These are phyloP conservation scores for Suillus alpinus DNA, from an alignment of 768 basidiomycete species.

Conservation along the genomic window DNA sequence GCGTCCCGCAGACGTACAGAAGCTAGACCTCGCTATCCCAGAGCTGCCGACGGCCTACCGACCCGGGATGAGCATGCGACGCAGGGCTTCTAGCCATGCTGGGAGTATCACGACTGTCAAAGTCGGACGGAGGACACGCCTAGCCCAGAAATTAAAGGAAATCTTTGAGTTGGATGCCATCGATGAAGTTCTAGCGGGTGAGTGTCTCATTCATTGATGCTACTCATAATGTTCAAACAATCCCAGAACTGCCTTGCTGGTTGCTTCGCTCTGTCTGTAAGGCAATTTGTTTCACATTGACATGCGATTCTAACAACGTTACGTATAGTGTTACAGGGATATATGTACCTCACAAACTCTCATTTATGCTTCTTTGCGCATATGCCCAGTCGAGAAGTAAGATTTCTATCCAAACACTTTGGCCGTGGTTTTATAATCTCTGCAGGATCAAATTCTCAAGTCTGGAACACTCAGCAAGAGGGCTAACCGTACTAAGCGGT, in stretches of 20 bases:
- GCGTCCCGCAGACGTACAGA: conserved; percentile 27
- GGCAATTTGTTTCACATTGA: conserved; percentile 30
- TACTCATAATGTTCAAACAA: conserved; percentile 6
- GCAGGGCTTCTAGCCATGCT: conserved; percentile 35
- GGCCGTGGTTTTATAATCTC: conserved; percentile 10
- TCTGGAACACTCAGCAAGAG: conserved; percentile 89
- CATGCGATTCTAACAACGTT: conserved; percentile 9
- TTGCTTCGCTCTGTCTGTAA: conserved; percentile 83
- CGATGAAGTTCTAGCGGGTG: conserved; percentile 82
- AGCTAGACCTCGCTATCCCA: conserved; percentile 5
- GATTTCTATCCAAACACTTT: conserved; percentile 11
- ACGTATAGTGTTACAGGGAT: conserved; percentile 83
- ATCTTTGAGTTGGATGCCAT: conserved; percentile 82
- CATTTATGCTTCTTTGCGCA: conserved; percentile 97
- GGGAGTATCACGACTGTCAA: conserved; percentile 76
- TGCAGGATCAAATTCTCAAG: conserved; percentile 87
- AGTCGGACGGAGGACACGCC: conserved; percentile 58
- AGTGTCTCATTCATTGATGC: conserved; percentile 20
- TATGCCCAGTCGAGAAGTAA: conserved; percentile 85
- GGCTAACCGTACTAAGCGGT: conserved; percentile 83
- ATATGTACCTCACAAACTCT: conserved; percentile 93
- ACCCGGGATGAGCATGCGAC: conserved; percentile 19
- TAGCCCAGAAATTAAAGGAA: conserved; percentile 87
- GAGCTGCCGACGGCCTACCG: conserved; percentile 9
- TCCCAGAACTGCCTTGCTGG: conserved; percentile 90